Evolutionary conservation across 345 rosid genomes (phyloP).

Genomic region (Draba incana): DNA sequence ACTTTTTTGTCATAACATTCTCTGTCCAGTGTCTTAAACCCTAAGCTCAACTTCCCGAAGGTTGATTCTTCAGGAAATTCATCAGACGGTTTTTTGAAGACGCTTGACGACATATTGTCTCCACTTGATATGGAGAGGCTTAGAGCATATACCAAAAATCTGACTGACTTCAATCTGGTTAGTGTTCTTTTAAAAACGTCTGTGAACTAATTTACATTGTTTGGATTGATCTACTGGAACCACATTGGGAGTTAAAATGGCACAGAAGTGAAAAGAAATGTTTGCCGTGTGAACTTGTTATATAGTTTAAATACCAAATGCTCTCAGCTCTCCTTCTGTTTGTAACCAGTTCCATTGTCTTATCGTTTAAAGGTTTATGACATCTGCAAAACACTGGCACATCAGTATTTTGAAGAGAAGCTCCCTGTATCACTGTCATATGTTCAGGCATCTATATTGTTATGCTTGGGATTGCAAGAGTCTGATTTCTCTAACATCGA

Average conservation of each 20-base stretch:
- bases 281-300: background rate
- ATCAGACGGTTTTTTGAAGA: slow-evolving; percentile 59
- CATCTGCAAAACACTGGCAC: slow-evolving; percentile 70
- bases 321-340: slow-evolving; percentile 3
- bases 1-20: background rate
- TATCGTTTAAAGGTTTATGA: slow-evolving; percentile 60
- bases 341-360: slow-evolving; percentile 24
- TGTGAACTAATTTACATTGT: slow-evolving; percentile 3
- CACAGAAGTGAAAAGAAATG: background rate
- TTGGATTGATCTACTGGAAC: background rate
- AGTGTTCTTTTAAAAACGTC: slow-evolving; percentile 28
- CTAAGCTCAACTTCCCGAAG: slow-evolving; percentile 68
- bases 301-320: background rate
- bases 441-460: slow-evolving; percentile 77
- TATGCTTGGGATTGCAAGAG: slow-evolving; percentile 85
- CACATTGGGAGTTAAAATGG: background rate
- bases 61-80: slow-evolving; percentile 40
- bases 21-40: slow-evolving; percentile 75
- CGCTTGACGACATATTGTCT: slow-evolving; percentile 52
- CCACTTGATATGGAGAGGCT: slow-evolving; percentile 72
- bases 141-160: slow-evolving; percentile 66
- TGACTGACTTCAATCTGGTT: slow-evolving; percentile 72
- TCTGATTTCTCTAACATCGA: slow-evolving; percentile 59
- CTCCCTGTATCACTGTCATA: slow-evolving; percentile 72
- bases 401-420: slow-evolving; percentile 75